phyloP scores from a whole-genome alignment of 106 monocot species.

The Dendrobium huoshanense region DNA sequence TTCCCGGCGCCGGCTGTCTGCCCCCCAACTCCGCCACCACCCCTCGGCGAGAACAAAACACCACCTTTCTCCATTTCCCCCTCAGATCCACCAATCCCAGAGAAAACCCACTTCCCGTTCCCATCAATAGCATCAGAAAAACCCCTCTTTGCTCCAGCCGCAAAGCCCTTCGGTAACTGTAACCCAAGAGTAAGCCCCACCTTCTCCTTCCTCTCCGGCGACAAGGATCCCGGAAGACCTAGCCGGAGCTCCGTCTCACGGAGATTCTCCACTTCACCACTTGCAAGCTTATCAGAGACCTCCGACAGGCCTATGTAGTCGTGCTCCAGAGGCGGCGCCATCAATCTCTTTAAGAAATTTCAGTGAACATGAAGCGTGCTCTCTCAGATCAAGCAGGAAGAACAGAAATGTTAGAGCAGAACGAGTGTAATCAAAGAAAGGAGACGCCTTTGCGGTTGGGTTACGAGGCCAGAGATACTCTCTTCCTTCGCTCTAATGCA shows the following conservation, averaged over 20 bases:
- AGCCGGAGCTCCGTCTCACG: conserved; percentile 81
- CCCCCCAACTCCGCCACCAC: conserved; percentile 4
- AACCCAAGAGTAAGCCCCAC: conserved; percentile 5
- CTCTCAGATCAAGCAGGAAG: conserved; percentile 5
- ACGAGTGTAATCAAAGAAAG: conserved; percentile 6
- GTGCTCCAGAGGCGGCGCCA: conserved; percentile 41
- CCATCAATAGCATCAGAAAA: conserved; percentile 15
- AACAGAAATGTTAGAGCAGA: neutral
- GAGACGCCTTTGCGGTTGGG: conserved; percentile 7
- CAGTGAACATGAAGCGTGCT: conserved; percentile 2
- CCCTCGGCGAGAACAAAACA: conserved; percentile 32
- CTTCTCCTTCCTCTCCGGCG: conserved; percentile 34
- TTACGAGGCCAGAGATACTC: conserved; percentile 7
- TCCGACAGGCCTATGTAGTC: conserved; percentile 39
- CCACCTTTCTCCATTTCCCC: conserved; percentile 22
- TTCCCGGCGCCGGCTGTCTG: neutral
- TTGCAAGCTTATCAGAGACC: conserved; percentile 4
- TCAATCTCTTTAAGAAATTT: conserved; percentile 5
- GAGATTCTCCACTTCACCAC: conserved; percentile 10
- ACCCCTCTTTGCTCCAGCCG: conserved; percentile 62
- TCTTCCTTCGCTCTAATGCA: neutral
- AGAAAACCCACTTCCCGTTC: conserved; percentile 18
- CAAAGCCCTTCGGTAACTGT: conserved; percentile 5
- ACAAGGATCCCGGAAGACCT: conserved; percentile 65
- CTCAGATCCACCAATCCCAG: conserved; percentile 8